Percentiles rank a stretch among this genome's conserved stretches.
These are phyloP conservation scores for Tylopilus felleus DNA, from an alignment of 768 basidiomycete genomes.

Conservation along the genomic window DNA sequence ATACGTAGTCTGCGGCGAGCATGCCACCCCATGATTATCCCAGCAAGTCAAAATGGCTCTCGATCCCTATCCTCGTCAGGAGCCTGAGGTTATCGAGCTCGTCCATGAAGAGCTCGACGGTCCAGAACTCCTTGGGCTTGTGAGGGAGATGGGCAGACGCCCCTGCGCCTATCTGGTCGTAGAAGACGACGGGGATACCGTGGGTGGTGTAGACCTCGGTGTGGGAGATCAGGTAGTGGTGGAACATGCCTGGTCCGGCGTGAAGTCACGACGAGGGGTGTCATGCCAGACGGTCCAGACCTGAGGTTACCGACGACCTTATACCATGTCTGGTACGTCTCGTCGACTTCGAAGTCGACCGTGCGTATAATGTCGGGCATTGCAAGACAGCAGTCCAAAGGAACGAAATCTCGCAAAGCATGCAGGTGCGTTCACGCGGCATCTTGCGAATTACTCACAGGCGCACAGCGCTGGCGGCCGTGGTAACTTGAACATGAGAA, in stretches of 20 bases:
- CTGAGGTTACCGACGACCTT: conserved; percentile 39
- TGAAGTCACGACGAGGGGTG: conserved; percentile 39
- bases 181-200: conserved; percentile 41
- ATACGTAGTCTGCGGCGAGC: conserved; percentile 39
- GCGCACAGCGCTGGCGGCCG: neutral
- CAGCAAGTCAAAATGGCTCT: conserved; percentile 20
- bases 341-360: conserved; percentile 3
- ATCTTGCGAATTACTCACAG: neutral
- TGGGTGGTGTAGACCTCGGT: conserved; percentile 26
- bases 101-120: conserved; percentile 46
- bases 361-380: conserved; percentile 11
- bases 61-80: conserved; percentile 39
- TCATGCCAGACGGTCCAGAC: neutral
- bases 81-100: conserved; percentile 54
- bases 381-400: neutral
- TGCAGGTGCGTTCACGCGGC: neutral
- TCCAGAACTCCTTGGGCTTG: conserved; percentile 40
- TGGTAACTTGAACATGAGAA: neutral
- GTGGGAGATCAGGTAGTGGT: conserved; percentile 36
- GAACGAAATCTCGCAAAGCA: neutral
- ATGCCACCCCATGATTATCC: conserved; percentile 61
- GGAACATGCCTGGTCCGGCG: conserved; percentile 37
- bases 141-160: conserved; percentile 41
- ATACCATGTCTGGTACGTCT: conserved; percentile 9
- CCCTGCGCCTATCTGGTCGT: conserved; percentile 47